These are phyloP conservation scores for Lasiodiplodia citricola DNA, from an alignment of 2,329 filamentous ascomycete species.

Conservation along the genomic window DNA sequence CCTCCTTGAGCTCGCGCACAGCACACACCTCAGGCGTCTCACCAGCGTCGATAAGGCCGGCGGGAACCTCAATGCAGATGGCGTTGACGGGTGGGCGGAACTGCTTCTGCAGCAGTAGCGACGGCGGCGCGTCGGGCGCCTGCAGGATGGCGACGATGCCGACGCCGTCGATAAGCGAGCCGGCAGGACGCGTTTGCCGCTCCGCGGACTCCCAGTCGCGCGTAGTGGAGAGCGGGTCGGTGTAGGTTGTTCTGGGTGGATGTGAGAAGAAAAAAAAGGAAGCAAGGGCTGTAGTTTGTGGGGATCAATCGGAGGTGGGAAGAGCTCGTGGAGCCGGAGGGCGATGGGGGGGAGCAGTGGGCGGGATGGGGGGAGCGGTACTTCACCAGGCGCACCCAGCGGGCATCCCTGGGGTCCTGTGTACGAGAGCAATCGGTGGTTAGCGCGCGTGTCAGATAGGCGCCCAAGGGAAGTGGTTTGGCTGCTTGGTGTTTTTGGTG, in stretches of 20 bases:
- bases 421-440: not conserved
- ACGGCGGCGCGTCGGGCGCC: constrained; percentile 41
- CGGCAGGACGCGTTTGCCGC: constrained; percentile 68
- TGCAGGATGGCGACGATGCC: constrained; percentile 72
- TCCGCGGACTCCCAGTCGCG: constrained; percentile 76
- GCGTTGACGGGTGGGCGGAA: constrained; percentile 66
- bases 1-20: constrained; percentile 66
- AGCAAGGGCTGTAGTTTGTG: not conserved
- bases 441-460: constrained; percentile 5
- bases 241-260: constrained; percentile 56
- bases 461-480: not conserved
- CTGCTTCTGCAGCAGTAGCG: constrained; percentile 53
- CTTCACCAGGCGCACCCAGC: constrained; percentile 48
- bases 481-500: not conserved
- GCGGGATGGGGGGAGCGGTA: constrained; percentile 28
- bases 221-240: constrained; percentile 63
- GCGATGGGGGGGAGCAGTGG: not conserved
- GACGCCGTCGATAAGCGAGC: constrained; percentile 71
- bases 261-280: not conserved
- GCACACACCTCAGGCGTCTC: constrained; percentile 64
- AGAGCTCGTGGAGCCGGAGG: not conserved
- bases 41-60: constrained; percentile 65
- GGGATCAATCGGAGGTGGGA: not conserved
- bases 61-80: constrained; percentile 67
- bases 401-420: constrained; percentile 46